phyloP scores from a whole-genome alignment of 805 yeast species.

The Scheffersomyces amazonensis region DNA sequence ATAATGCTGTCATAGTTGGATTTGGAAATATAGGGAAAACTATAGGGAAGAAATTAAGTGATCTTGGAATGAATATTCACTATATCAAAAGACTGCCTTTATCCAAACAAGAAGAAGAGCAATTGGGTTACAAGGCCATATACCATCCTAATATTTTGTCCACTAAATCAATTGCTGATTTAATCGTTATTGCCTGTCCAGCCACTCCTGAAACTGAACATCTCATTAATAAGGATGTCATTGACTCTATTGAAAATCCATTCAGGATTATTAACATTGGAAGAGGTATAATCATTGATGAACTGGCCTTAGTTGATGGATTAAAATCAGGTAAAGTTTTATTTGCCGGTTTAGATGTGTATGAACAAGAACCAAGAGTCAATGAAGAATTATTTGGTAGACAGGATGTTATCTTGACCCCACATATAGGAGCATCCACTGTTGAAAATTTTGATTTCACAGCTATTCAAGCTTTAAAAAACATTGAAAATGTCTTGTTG shows the following conservation, averaged over 20 bases:
- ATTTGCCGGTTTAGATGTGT: conserved; percentile 75
- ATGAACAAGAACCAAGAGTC: conserved; percentile 58
- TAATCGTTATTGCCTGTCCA: conserved; percentile 67
- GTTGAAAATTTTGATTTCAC: conserved; percentile 51
- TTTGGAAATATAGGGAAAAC: conserved; percentile 73
- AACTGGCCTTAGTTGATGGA: conserved; percentile 60
- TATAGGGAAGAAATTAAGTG: conserved; percentile 53
- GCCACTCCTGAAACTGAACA: conserved; percentile 56
- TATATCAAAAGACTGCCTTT: conserved; percentile 57
- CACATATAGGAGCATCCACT: conserved; percentile 73
- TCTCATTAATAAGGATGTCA: conserved; percentile 47
- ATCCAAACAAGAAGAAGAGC: conserved; percentile 22
- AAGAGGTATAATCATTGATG: conserved; percentile 68
- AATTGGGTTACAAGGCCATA: conserved; percentile 43
- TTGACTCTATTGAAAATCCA: conserved; percentile 48
- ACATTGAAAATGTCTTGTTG: conserved; percentile 45
- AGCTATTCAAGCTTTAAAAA: conserved; percentile 51
- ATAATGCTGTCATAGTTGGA: conserved; percentile 63
- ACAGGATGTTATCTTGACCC: conserved; percentile 63
- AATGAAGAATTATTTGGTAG: conserved; percentile 49
- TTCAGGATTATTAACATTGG: conserved; percentile 72
- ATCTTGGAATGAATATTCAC: conserved; percentile 63
- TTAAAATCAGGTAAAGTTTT: conserved; percentile 56
- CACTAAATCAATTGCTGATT: conserved; percentile 44
- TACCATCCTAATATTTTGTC: conserved; percentile 36